Evolutionary conservation across 148 eudicot species (phyloP).

Genomic region (Limonium bicolor): DNA sequence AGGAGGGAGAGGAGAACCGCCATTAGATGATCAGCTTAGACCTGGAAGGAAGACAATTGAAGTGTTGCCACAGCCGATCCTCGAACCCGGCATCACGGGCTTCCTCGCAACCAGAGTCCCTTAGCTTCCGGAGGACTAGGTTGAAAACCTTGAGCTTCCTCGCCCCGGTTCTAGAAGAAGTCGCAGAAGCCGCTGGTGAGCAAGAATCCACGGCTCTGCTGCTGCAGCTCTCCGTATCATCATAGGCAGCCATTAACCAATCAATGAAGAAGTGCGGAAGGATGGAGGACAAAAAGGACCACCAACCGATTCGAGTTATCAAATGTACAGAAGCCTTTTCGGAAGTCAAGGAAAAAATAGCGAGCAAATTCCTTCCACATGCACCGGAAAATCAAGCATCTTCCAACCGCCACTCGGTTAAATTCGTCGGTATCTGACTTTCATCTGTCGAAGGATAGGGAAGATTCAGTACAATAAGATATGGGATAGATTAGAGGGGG

Average conservation of each 20-base stretch:
- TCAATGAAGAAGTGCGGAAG: neutral
- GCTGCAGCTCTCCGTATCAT: constrained; percentile 37
- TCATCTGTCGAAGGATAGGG: neutral
- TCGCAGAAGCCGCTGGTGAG: constrained; percentile 10
- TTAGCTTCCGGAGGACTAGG: constrained; percentile 29
- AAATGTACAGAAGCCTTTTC: neutral
- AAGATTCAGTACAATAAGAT: constrained; percentile 4
- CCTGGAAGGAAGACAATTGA: constrained; percentile 52
- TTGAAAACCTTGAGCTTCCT: constrained; percentile 28
- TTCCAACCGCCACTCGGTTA: neutral
- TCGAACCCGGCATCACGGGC: constrained; percentile 30
- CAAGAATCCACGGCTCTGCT: constrained; percentile 24
- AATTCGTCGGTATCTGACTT: neutral
- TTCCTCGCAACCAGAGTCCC: constrained; percentile 21
- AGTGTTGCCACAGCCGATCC: constrained; percentile 53
- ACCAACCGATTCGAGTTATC: neutral
- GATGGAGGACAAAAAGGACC: too few species aligned
- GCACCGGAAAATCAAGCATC: constrained; percentile 1
- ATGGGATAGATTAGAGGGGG: neutral
- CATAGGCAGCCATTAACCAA: constrained; percentile 38
- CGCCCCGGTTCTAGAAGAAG: too few species aligned
- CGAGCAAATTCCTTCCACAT: neutral
- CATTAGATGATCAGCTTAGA: neutral
- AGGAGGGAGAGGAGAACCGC: neutral
- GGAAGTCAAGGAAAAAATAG: neutral